Base-by-base conservation (phyloP, 192 early-diverging fungal species). In the Entrophospora sp. region DNA sequence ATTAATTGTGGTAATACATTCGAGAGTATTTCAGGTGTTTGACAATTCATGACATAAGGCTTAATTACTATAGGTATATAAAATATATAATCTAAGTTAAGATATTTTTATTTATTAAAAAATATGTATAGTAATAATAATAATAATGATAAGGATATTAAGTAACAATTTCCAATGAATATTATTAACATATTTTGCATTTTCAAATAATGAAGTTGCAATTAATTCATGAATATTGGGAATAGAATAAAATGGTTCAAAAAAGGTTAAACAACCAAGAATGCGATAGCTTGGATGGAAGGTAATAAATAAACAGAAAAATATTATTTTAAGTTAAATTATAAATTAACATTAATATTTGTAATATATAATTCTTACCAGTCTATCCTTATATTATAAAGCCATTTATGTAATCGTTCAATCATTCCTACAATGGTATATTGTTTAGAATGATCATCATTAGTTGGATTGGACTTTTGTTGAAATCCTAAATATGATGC, bases 161-260 rank as follows among this genome's bases (percentile, higher is more conserved):
- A 57, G 9, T 35, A 57, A 57, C 30, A 37, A 18, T 57, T 57
- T 57, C 55, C 55, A 57, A 24, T 75, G 74, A 20, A 70, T 67
- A 27, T 75, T 69, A 22, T 28, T 59, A 30, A 75, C 32, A 16
- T 16, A 14, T 18, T 72, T 67, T 13, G 67, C 64, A 36, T 75
- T 56, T 25, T 63, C 66, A 66, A 75, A 75, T 16, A 75, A 66
- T 2, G 74, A 69, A 27, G 69, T 70, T 12, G 66, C 64, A 0
- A 75, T 16, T 9, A 56, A 49, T 28, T 13, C 30, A 34, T 66
- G 70, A 5, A 69, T 45, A 4, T 64, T 67, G 24, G 67, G 64
- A 12, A 62, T 72, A 4, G 68, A 67, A 18, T 75, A 75, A 43
- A 75, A 75, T 12, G 63, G 45, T 27, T 70, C 74, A 9, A 75